Percentiles rank a stretch among this genome's conserved stretches.
These are phyloP conservation scores for Auxenochlorella pyrenoidosa DNA, from an alignment of 139 green algal genomes.

Conservation along the genomic window DNA sequence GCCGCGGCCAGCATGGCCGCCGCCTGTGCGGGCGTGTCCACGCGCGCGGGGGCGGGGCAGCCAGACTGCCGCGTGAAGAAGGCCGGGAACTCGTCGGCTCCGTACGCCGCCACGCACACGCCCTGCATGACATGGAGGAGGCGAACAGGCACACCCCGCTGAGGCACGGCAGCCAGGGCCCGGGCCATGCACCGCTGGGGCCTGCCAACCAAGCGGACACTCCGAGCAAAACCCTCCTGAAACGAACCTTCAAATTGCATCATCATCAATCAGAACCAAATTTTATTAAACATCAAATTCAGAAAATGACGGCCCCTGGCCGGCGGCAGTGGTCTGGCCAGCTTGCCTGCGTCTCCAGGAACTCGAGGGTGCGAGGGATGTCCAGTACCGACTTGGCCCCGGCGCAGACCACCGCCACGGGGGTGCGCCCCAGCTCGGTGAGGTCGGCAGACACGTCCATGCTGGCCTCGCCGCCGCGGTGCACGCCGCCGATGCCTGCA, in stretches of 20 bases:
- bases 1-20: slow-evolving; percentile 67
- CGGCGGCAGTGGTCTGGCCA: too few relatives aligned
- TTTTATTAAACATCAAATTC: too few relatives aligned
- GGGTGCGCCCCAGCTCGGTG: slow-evolving; percentile 87
- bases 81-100: slow-evolving; percentile 92
- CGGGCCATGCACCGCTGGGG: too few relatives aligned
- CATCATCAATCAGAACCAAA: too few relatives aligned
- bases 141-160: too few relatives aligned
- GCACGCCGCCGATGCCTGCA: slow-evolving; percentile 82
- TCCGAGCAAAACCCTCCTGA: too few relatives aligned
- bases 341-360: slow-evolving; percentile 83
- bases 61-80: slow-evolving; percentile 91
- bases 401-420: slow-evolving; percentile 94
- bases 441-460: slow-evolving; percentile 95
- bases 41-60: slow-evolving; percentile 62
- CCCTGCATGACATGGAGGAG: slow-evolving; percentile 70
- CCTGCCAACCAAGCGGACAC: too few relatives aligned
- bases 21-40: slow-evolving; percentile 70
- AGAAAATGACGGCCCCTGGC: too few relatives aligned
- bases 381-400: slow-evolving; percentile 97
- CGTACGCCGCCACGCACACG: slow-evolving; percentile 87
- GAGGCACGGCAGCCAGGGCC: too few relatives aligned
- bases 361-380: slow-evolving; percentile 96
- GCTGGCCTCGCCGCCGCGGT: slow-evolving; percentile 81
- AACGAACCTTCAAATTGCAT: too few relatives aligned